A percentile compares a stretch with the other conserved stretches of the same genome.
phyloP scores from a whole-genome alignment of 495 filamentous ascomycete genomes.

The Parachaetomium inaequale region DNA sequence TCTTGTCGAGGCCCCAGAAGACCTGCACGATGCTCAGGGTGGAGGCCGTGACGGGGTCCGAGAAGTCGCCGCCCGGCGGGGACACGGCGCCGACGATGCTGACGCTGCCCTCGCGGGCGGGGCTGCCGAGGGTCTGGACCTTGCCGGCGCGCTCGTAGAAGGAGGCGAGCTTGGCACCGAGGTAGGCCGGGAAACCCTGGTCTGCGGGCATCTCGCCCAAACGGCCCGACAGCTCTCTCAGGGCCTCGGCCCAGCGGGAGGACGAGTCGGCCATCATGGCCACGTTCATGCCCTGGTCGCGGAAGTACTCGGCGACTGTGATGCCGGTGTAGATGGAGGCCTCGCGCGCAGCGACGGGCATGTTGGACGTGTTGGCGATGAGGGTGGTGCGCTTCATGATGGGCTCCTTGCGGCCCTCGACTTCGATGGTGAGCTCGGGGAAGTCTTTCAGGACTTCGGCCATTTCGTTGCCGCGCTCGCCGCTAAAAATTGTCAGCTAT shows the following conservation, averaged over 20 bases:
- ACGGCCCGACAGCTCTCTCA: conserved; percentile 98
- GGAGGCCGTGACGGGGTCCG: conserved; percentile 91
- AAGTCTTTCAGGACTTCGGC: conserved; percentile 99
- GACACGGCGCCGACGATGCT: conserved; percentile 98
- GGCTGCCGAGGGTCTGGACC: conserved; percentile 79
- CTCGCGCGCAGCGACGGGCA: conserved; percentile 98
- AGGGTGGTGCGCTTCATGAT: conserved; percentile 99
- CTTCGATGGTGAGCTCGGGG: conserved; percentile 87
- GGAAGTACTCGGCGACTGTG: conserved; percentile 96
- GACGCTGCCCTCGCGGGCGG: conserved; percentile 82
- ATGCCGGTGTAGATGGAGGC: conserved; percentile 99
- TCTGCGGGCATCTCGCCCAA: conserved; percentile 99
- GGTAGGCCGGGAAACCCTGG: conserved; percentile 98
- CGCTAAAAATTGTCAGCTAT: conserved; percentile 40
- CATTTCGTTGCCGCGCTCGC: conserved; percentile 99
- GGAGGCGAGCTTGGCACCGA: conserved; percentile 92
- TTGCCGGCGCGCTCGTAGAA: conserved; percentile 99
- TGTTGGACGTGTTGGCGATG: conserved; percentile 99
- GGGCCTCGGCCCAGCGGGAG: conserved; percentile 96
- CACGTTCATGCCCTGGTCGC: conserved; percentile 95
- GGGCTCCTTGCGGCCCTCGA: conserved; percentile 89
- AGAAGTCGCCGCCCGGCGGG: conserved; percentile 98
- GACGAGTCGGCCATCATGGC: conserved; percentile 99
- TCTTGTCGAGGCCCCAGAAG: conserved; percentile 99
- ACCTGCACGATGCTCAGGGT: conserved; percentile 98